A percentile compares a stretch with the other conserved stretches of the same genome.
phyloP scores from a whole-genome alignment of 202 grass and related monocot genomes.

The Bolboschoenoplectus hybrid region DNA sequence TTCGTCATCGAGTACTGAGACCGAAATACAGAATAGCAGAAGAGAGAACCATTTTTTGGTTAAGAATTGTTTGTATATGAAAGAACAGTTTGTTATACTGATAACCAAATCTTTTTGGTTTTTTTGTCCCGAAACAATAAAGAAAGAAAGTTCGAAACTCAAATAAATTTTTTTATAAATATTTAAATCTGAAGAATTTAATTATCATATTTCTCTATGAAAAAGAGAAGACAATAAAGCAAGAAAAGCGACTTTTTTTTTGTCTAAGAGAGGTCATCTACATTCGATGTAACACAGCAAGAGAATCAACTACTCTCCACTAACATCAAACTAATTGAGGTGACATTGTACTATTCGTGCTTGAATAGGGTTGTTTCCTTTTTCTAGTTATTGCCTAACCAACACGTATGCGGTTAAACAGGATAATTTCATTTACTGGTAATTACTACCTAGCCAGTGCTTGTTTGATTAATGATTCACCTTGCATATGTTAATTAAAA shows the following conservation, averaged over 20 bases:
- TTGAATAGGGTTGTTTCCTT: not conserved
- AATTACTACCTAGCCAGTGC: not conserved
- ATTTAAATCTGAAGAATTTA: too few species aligned
- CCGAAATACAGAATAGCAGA: not conserved
- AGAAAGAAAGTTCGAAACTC: not conserved
- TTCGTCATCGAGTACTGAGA: not conserved
- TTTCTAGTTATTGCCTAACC: not conserved
- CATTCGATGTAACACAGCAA: not conserved
- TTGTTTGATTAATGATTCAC: slow-evolving; percentile 8
- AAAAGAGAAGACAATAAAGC: not conserved
- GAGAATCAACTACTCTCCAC: not conserved
- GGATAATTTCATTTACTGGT: not conserved
- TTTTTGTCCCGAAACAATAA: not conserved
- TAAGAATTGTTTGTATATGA: not conserved
- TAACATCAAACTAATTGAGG: not conserved
- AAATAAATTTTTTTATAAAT: too few species aligned
- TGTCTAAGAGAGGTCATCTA: not conserved
- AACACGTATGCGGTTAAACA: not conserved
- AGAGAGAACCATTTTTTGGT: too few species aligned
- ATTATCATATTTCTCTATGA: too few species aligned
- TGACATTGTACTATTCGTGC: not conserved
- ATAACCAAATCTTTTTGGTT: not conserved
- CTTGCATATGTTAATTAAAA: not conserved
- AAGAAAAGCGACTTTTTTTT: not conserved
- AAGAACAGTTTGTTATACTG: not conserved